Evolutionary conservation across 148 eudicot genomes (phyloP), one percentile per base, ranked within the genome.

Genomic region (Linanthus parryae): DNA sequence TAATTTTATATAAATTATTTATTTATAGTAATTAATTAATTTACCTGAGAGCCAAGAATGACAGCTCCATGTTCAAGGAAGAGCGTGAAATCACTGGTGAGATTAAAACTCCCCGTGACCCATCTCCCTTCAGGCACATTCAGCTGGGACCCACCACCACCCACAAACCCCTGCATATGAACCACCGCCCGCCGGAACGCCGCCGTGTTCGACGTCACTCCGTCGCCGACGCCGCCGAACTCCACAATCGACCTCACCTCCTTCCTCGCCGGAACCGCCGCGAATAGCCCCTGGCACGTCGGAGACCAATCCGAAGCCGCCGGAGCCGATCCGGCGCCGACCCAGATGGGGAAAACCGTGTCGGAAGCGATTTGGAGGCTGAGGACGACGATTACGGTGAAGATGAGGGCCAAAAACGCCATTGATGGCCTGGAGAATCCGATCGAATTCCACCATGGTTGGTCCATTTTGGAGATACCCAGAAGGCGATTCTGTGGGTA

Each of bases 151-250:
- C 94, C 97, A 58, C 92, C 95, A 3, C 57, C 62, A 17, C 53
- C 55, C 47, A 25, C 62, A 39, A 69, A 81, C 10, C 66, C 48
- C 62, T 69, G 73, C 83, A 82, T 23, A 43, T 68, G 58, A 58
- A 50, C 49, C 62, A 88, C 55, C 19, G 99, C 99, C 56, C 50
- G 60, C 58, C 75, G 66, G 62, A 92, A 92, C 70, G 99, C 96
- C 49, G 57, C 76, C 36, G 99, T 88, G 44, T 92, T 88, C 0
- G 87, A 87, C 29, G 91, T 82, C 34, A 1, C 52, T 8, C 99
- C 99, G 28, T 92, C 96, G 0, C 99, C 99, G 0, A 92, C 82
- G 3, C 96, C 99, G 0, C 99, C 99, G 26, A 84, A 92, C 21
- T 88, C 91, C 30, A 34, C 45, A 26, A 92, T 77, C 9, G 88